Evolutionary conservation across 2,329 filamentous ascomycete species (phyloP).

Genomic region (Colletotrichum eremochloae): DNA sequence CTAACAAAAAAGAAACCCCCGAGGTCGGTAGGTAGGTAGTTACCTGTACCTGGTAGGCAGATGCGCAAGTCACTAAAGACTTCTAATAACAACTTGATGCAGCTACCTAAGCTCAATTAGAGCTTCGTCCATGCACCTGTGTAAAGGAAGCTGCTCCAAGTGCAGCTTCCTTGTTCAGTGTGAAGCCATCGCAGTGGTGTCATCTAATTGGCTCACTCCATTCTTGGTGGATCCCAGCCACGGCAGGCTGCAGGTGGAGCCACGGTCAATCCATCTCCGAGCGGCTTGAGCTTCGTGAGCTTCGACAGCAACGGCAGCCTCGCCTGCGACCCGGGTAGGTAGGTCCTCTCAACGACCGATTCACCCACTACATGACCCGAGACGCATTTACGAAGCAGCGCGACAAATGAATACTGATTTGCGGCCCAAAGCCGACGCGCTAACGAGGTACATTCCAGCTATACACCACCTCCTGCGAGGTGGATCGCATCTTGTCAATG

Average conservation of each 20-base stretch:
- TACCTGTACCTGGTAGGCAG: too few species aligned
- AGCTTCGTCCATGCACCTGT: not conserved
- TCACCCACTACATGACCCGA: not conserved
- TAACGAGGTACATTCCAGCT: slow-evolving; percentile 7
- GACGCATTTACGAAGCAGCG: not conserved
- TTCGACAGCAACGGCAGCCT: slow-evolving; percentile 39
- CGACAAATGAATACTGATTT: slow-evolving; percentile 8
- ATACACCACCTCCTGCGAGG: slow-evolving; percentile 38
- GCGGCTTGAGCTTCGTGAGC: slow-evolving; percentile 37
- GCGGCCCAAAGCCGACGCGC: slow-evolving; percentile 11
- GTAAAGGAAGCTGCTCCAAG: slow-evolving; percentile 17
- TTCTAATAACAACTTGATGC: not conserved
- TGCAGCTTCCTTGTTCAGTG: not conserved
- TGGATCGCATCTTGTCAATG: slow-evolving; percentile 39
- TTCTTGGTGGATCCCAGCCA: slow-evolving; percentile 28
- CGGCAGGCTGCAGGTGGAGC: slow-evolving; percentile 39
- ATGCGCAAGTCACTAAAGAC: not conserved
- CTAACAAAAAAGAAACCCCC: too few species aligned
- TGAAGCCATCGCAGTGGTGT: not conserved
- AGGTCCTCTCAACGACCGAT: slow-evolving; percentile 28
- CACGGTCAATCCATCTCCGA: slow-evolving; percentile 20
- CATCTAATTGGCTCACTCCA: slow-evolving; percentile 16
- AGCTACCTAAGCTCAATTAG: not conserved
- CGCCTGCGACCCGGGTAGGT: slow-evolving; percentile 33
- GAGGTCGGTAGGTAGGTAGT: too few species aligned